Evolutionary conservation across 768 basidiomycete species (phyloP).

Genomic region (Mycena pura): DNA sequence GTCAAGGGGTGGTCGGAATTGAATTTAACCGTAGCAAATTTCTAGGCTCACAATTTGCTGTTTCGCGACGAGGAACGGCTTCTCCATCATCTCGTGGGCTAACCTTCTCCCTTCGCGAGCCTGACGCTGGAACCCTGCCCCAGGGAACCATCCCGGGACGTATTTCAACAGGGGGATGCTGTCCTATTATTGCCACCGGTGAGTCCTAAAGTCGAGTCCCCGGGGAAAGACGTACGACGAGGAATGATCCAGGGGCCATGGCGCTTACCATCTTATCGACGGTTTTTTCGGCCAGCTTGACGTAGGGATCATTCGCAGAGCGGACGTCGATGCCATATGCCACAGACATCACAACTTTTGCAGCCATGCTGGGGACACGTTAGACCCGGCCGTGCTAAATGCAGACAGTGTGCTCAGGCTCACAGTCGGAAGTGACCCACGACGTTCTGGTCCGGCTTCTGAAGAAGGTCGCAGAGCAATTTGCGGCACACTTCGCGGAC

Average conservation of each 20-base stretch:
- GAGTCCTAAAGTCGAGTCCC: background rate
- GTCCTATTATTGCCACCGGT: constrained; percentile 36
- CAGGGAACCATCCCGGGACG: constrained; percentile 47
- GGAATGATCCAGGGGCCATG: constrained; percentile 47
- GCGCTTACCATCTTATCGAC: constrained; percentile 41
- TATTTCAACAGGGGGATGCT: constrained; percentile 42
- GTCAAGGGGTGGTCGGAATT: constrained; percentile 26
- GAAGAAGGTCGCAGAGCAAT: constrained; percentile 35
- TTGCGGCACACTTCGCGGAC: constrained; percentile 38
- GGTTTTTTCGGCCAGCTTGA: constrained; percentile 48
- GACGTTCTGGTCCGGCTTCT: constrained; percentile 46
- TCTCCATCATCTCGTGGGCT: constrained; percentile 43
- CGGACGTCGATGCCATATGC: constrained; percentile 55
- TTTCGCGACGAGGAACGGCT: constrained; percentile 46
- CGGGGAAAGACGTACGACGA: constrained; percentile 37
- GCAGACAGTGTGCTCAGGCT: background rate
- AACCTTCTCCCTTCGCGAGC: constrained; percentile 42
- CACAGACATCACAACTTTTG: constrained; percentile 46
- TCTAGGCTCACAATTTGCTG: constrained; percentile 36
- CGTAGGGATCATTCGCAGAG: constrained; percentile 49
- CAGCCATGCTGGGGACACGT: constrained; percentile 43
- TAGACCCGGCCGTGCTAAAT: background rate
- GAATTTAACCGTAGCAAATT: too few species aligned
- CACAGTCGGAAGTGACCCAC: constrained; percentile 45
- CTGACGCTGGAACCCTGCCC: constrained; percentile 50